These are phyloP conservation scores for Xylariaceae sp. DNA, from an alignment of 2,329 filamentous ascomycete species.

Conservation along the genomic window DNA sequence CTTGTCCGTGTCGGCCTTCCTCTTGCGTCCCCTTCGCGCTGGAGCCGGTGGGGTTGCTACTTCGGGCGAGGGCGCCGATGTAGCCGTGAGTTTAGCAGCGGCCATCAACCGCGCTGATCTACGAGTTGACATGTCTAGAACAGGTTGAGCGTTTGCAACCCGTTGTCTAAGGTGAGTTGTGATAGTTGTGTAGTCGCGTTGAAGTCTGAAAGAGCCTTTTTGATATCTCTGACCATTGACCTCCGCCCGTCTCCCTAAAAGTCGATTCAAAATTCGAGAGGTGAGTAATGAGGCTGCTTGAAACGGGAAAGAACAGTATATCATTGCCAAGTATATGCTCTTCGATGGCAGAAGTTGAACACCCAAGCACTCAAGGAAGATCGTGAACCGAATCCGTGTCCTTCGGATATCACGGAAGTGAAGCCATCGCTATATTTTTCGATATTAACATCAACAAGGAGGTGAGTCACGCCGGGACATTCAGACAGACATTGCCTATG, in stretches of 20 bases:
- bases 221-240: not conserved
- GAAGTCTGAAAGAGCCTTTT: not conserved
- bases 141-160: not conserved
- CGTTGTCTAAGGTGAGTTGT: not conserved
- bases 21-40: slow-evolving; percentile 34
- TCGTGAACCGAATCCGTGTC: slow-evolving; percentile 6
- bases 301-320: no score
- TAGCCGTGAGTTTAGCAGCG: slow-evolving; percentile 19
- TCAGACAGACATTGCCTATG: no score
- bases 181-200: not conserved
- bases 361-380: slow-evolving; percentile 7
- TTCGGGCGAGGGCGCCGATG: slow-evolving; percentile 11
- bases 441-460: not conserved
- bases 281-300: not conserved
- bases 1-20: slow-evolving; percentile 20
- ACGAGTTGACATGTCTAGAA: slow-evolving; percentile 30
- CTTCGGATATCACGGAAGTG: not conserved
- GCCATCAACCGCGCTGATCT: slow-evolving; percentile 30
- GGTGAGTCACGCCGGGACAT: no score
- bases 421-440: not conserved
- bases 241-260: no score
- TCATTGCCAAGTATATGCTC: not conserved
- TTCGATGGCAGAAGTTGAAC: slow-evolving; percentile 21
- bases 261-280: no score
- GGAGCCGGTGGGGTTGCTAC: slow-evolving; percentile 23